Evolutionary conservation across 148 eudicot species (phyloP).

Genomic region (Silene latifolia): DNA sequence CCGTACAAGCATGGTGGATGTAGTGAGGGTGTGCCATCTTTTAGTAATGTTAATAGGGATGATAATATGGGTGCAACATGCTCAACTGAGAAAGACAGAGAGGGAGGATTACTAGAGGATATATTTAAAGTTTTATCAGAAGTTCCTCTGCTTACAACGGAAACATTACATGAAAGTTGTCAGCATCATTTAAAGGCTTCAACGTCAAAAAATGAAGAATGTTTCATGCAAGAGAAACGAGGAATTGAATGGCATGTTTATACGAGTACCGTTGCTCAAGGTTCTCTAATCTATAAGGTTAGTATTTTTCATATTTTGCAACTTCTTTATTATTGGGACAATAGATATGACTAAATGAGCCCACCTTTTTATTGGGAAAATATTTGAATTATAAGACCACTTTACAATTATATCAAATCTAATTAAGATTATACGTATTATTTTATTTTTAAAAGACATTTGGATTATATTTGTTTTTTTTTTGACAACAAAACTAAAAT

Average conservation of each 20-base stretch:
- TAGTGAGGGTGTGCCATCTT: neutral
- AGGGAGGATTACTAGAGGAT: constrained; percentile 4
- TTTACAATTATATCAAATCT: too few relatives aligned
- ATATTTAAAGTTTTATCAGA: constrained; percentile 7
- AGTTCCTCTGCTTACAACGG: constrained; percentile 8
- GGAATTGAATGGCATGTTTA: neutral
- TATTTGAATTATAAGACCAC: too few relatives aligned
- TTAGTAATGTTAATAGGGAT: too few relatives aligned
- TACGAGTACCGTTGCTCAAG: neutral
- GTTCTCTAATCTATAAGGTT: neutral
- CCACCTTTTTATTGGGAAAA: too few relatives aligned
- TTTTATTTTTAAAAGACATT: too few relatives aligned
- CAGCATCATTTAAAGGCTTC: neutral
- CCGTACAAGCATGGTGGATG: neutral
- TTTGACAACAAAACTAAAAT: too few relatives aligned
- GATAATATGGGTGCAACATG: neutral
- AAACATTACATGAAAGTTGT: too few relatives aligned
- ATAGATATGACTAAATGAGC: too few relatives aligned
- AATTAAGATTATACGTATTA: too few relatives aligned
- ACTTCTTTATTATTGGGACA: too few relatives aligned
- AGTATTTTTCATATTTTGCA: neutral
- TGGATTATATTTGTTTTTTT: too few relatives aligned
- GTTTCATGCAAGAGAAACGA: neutral
- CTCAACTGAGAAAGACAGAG: neutral
- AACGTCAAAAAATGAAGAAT: too few relatives aligned